Evolutionary conservation across 345 rosid species (phyloP).

Genomic region (Eucalyptus virginea): DNA sequence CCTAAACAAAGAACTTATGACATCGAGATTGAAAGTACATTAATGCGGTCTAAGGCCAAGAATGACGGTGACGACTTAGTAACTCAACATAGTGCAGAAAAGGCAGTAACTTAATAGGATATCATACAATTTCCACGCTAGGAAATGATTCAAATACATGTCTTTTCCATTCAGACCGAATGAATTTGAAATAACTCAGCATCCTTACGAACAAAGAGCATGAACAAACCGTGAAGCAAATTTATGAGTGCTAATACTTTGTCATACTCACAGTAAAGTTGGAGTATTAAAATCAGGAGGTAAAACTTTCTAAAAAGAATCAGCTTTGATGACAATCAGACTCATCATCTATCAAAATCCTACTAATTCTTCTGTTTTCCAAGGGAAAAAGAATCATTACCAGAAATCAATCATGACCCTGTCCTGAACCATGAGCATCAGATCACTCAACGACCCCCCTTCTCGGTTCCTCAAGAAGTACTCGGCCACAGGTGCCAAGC

Average conservation of each 20-base stretch:
- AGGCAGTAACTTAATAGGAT: background rate
- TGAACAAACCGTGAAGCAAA: background rate
- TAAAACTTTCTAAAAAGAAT: background rate
- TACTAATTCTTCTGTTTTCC: background rate
- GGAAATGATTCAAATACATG: background rate
- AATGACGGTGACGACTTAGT: background rate
- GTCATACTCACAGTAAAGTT: background rate
- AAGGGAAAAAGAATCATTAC: conserved; percentile 1
- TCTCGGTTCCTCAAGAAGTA: conserved; percentile 9
- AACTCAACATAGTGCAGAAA: background rate
- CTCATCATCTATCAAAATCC: background rate
- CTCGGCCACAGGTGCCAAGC: conserved; percentile 20
- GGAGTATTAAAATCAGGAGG: background rate
- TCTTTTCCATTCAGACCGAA: background rate
- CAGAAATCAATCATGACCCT: conserved; percentile 1
- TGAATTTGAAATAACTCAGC: background rate
- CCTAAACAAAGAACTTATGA: background rate
- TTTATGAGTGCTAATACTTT: background rate
- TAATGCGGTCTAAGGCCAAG: background rate
- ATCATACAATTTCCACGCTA: background rate
- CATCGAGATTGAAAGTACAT: background rate
- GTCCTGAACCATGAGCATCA: conserved; percentile 10
- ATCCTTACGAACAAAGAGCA: background rate
- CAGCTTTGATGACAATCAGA: background rate
- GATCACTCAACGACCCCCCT: conserved; percentile 9